Conservation (phyloP, 2,329 filamentous ascomycete species). For the Cordyceps militaris region DNA sequence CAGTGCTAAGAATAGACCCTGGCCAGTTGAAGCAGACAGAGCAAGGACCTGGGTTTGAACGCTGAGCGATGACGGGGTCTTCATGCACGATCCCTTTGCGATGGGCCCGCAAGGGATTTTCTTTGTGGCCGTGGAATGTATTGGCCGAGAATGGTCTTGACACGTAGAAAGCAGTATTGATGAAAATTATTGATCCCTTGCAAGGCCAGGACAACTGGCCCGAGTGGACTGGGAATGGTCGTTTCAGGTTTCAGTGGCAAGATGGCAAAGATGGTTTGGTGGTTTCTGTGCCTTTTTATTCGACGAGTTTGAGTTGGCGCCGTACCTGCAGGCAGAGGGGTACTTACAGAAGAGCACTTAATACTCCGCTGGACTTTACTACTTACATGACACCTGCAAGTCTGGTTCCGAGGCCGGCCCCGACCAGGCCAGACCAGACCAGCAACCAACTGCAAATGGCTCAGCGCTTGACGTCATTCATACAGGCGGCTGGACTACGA, state of each 20-base stretch:
- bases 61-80: neutral
- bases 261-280: no score
- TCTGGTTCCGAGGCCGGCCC: neutral
- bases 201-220: neutral
- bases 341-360: no score
- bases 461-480: conserved; percentile 4
- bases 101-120: neutral
- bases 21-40: neutral
- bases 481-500: neutral
- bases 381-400: no score
- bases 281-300: no score
- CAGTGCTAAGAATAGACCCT: neutral
- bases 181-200: neutral
- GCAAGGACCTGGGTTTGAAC: neutral
- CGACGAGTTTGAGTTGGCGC: no score
- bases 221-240: neutral
- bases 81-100: conserved; percentile 6
- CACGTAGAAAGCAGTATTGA: neutral
- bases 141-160: neutral
- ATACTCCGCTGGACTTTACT: no score
- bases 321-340: no score
- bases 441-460: neutral
- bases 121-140: neutral
- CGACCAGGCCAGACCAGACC: neutral
- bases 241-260: no score